A percentile compares a stretch with the other conserved stretches of the same genome.
Conservation (phyloP, 163 green algal species). For the Chlamydomonas reinhardtii region DNA sequence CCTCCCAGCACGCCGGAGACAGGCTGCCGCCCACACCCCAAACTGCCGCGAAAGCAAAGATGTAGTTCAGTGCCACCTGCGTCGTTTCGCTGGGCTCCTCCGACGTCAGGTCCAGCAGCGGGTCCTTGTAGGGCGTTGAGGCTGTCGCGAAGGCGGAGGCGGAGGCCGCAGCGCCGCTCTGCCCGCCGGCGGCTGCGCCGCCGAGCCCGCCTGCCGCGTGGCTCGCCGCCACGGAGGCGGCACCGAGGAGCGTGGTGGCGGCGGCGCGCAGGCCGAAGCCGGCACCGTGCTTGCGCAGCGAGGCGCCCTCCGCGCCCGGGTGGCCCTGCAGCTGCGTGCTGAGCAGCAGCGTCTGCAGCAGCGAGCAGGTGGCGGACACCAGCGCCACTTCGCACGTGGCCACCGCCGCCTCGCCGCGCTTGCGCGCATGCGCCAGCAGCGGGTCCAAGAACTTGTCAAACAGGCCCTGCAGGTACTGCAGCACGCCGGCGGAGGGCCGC, state of each 20-base stretch:
- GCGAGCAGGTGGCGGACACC: constrained; percentile 53
- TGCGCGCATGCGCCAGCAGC: constrained; percentile 50
- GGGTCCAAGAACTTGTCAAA: constrained; percentile 58
- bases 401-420: constrained; percentile 58
- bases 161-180: neutral
- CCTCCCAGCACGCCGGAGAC: constrained; percentile 53
- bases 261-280: no score
- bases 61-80: constrained; percentile 49
- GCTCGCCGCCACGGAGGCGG: neutral
- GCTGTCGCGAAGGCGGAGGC: neutral
- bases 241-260: neutral
- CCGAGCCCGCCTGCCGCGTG: neutral
- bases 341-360: constrained; percentile 31
- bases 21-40: constrained; percentile 69
- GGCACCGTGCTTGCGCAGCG: constrained; percentile 1
- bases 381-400: constrained; percentile 73
- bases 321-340: constrained; percentile 40
- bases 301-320: constrained; percentile 14
- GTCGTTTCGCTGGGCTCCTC: neutral
- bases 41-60: constrained; percentile 52
- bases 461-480: constrained; percentile 6
- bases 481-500: constrained; percentile 7
- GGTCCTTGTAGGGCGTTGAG: constrained; percentile 7
- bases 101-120: constrained; percentile 24
- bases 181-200: neutral